Conservation (phyloP, 805 yeast genomes). For the Cyberlindnera maritima region DNA sequence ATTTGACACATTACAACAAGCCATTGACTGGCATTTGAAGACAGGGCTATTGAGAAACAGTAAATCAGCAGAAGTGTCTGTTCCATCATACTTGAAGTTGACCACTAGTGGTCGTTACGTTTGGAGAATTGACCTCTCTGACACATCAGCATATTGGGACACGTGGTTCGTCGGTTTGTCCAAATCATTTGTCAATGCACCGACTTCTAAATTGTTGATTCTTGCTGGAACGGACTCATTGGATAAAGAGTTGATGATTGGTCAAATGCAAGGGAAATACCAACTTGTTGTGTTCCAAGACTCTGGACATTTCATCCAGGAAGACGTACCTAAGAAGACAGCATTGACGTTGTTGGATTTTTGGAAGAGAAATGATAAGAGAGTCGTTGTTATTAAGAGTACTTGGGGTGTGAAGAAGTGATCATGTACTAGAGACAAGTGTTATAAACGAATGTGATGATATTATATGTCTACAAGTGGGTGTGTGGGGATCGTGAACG, state of each 20-base stretch:
- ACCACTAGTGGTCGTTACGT: constrained; percentile 27
- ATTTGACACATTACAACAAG: constrained; percentile 53
- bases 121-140: constrained; percentile 66
- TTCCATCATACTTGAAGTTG: constrained; percentile 59
- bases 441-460: no score
- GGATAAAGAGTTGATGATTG: constrained; percentile 83
- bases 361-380: constrained; percentile 41
- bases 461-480: not conserved
- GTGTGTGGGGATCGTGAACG: no score
- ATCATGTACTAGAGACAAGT: no score
- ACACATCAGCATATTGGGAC: constrained; percentile 71
- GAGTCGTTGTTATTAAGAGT: constrained; percentile 33
- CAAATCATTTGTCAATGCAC: constrained; percentile 41
- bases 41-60: constrained; percentile 49
- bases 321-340: constrained; percentile 74
- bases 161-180: constrained; percentile 81
- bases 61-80: constrained; percentile 69
- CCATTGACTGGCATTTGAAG: constrained; percentile 80
- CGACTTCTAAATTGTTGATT: constrained; percentile 66
- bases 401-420: constrained; percentile 35
- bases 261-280: constrained; percentile 97
- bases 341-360: constrained; percentile 51
- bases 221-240: constrained; percentile 88
- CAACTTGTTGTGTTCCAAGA: constrained; percentile 82
- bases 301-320: constrained; percentile 94